These are phyloP conservation scores for Alternaria incomplexa DNA, from an alignment of 2,329 filamentous ascomycete genomes.

Conservation along the genomic window DNA sequence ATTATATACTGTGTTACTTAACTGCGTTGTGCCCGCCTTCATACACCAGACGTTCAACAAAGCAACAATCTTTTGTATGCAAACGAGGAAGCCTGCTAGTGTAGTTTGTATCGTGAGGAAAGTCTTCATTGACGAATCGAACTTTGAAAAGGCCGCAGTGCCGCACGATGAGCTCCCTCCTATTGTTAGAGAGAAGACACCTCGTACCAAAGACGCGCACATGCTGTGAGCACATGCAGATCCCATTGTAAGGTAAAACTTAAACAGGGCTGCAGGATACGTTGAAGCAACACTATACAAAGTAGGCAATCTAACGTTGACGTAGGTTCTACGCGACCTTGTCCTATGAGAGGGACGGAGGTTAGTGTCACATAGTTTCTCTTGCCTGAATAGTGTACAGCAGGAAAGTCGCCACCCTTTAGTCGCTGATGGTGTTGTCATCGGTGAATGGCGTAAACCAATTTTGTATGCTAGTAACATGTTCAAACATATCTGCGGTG, in stretches of 20 bases:
- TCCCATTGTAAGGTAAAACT: not conserved
- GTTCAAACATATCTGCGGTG: too few relatives aligned
- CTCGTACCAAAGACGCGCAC: not conserved
- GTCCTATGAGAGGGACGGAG: not conserved
- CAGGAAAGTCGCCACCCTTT: not conserved
- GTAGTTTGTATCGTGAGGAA: not conserved
- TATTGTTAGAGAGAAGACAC: not conserved
- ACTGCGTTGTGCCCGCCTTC: not conserved
- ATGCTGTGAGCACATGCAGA: not conserved
- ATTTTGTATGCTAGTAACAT: too few relatives aligned
- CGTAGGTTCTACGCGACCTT: not conserved
- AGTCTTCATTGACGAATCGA: not conserved
- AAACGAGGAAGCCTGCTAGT: not conserved
- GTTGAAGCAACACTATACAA: not conserved
- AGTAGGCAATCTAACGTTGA: not conserved
- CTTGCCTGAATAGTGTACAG: not conserved
- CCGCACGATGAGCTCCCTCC: not conserved
- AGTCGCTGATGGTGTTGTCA: too few relatives aligned
- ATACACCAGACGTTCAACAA: not conserved
- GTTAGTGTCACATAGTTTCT: not conserved
- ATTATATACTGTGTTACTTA: not conserved
- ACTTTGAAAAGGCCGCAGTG: not conserved
- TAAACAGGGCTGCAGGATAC: not conserved
- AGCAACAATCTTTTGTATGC: not conserved
- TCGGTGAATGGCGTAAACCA: too few relatives aligned